Conservation (phyloP, 31 red algal species). For the Odonthalia washingtoniensis region DNA sequence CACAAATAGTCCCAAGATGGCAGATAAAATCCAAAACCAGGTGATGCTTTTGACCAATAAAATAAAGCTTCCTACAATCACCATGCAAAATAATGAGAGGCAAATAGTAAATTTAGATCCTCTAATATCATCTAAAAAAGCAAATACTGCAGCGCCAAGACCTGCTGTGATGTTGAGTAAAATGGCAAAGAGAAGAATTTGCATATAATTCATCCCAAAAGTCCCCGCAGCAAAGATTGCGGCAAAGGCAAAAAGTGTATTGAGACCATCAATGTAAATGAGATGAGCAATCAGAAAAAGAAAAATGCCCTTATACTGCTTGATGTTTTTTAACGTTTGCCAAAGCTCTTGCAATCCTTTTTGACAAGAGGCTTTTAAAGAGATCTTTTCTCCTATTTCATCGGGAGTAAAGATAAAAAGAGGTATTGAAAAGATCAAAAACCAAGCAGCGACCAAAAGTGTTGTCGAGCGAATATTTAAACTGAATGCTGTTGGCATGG, state of each 20-base stretch:
- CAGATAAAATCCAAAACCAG: background rate
- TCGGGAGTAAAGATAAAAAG: constrained; percentile 25
- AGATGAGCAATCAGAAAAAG: constrained; percentile 6
- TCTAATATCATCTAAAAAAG: constrained; percentile 3
- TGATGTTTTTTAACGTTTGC: background rate
- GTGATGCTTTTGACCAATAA: background rate
- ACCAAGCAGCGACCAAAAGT: constrained; percentile 13
- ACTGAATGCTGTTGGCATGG: constrained; percentile 1
- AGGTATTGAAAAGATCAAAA: background rate
- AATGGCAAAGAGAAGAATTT: constrained; percentile 1
- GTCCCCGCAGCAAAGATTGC: background rate
- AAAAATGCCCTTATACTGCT: background rate
- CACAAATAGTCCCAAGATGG: constrained; percentile 6
- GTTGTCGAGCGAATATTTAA: background rate
- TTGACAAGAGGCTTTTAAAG: background rate
- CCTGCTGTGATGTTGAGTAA: constrained; percentile 20
- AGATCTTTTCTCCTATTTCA: background rate
- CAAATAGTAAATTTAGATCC: constrained; percentile 13
- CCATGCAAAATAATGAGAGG: constrained; percentile 1
- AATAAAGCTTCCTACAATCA: background rate
- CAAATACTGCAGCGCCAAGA: constrained; percentile 1
- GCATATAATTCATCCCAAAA: constrained; percentile 4
- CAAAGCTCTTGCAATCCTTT: background rate
- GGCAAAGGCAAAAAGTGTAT: background rate
- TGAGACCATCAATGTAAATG: constrained; percentile 11